Percentiles rank a stretch among this genome's conserved stretches.
Conservation (phyloP, 1,139 yeast genomes). For the Geotrichum bryndzae region DNA sequence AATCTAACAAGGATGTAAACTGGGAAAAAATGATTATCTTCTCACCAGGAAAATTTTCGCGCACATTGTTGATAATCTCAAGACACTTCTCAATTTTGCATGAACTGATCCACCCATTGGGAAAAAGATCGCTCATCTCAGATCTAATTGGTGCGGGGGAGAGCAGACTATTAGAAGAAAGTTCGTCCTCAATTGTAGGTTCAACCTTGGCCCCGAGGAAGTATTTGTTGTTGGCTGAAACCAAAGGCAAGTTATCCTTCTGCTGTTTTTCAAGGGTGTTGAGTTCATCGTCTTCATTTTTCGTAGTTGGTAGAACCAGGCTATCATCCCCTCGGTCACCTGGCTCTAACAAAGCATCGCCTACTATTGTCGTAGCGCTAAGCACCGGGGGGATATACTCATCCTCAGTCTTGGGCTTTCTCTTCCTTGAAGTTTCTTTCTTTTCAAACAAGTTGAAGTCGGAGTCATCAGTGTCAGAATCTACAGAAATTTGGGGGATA, state of each 20-base stretch:
- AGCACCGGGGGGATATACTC: neutral
- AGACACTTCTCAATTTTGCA: constrained; percentile 48
- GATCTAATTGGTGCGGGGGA: constrained; percentile 11
- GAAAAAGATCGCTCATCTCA: constrained; percentile 26
- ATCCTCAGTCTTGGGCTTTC: neutral
- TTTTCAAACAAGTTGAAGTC: constrained; percentile 10
- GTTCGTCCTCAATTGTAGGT: neutral
- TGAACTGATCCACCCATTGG: constrained; percentile 34
- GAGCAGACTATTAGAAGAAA: neutral
- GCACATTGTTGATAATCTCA: constrained; percentile 42
- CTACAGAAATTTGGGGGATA: neutral
- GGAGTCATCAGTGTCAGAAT: constrained; percentile 12
- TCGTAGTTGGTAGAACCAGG: neutral
- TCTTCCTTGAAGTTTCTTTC: constrained; percentile 12
- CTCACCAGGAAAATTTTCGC: constrained; percentile 44
- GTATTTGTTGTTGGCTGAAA: constrained; percentile 4
- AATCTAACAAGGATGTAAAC: constrained; percentile 70
- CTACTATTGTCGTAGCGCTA: neutral
- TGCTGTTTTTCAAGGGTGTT: neutral
- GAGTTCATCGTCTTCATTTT: neutral
- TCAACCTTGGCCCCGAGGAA: neutral
- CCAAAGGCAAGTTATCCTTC: neutral
- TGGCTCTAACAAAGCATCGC: neutral
- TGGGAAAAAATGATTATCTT: constrained; percentile 79
- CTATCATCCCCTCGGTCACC: neutral